Evolutionary conservation across 495 filamentous ascomycete species (phyloP).

Genomic region (Aspergillus sclerotiicarbonarius): DNA sequence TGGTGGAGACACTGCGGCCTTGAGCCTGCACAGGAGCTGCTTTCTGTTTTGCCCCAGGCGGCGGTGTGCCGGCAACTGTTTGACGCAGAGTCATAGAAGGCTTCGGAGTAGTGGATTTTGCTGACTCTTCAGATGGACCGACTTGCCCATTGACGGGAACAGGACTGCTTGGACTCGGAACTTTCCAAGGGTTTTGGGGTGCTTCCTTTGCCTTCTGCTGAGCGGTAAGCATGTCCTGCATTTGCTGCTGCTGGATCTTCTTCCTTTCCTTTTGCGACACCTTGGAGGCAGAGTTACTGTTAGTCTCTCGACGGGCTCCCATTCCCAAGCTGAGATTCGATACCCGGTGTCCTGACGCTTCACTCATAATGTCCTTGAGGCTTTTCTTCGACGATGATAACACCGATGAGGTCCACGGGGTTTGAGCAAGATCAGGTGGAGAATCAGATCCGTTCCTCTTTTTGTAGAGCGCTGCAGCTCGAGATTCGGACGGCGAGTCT

Average conservation of each 20-base stretch:
- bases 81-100: constrained; percentile 62
- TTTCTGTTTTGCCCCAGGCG: constrained; percentile 27
- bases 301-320: constrained; percentile 41
- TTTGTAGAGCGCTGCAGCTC: constrained; percentile 22
- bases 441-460: constrained; percentile 22
- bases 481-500: constrained; percentile 32
- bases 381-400: constrained; percentile 64
- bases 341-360: constrained; percentile 58
- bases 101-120: constrained; percentile 31
- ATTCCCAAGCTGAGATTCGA: constrained; percentile 77
- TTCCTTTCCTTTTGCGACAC: constrained; percentile 91
- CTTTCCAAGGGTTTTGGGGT: constrained; percentile 71
- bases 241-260: constrained; percentile 68
- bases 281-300: constrained; percentile 46
- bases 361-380: constrained; percentile 81
- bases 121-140: constrained; percentile 19
- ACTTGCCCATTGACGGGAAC: constrained; percentile 24
- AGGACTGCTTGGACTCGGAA: constrained; percentile 29
- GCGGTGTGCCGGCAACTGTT: constrained; percentile 55
- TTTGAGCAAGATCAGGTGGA: constrained; percentile 16
- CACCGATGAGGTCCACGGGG: constrained; percentile 61
- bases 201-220: constrained; percentile 48
- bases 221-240: constrained; percentile 51
- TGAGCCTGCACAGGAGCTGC: constrained; percentile 29
- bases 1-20: constrained; percentile 29